Base-by-base conservation (phyloP, 768 basidiomycete genomes). In the Mycena pura region DNA sequence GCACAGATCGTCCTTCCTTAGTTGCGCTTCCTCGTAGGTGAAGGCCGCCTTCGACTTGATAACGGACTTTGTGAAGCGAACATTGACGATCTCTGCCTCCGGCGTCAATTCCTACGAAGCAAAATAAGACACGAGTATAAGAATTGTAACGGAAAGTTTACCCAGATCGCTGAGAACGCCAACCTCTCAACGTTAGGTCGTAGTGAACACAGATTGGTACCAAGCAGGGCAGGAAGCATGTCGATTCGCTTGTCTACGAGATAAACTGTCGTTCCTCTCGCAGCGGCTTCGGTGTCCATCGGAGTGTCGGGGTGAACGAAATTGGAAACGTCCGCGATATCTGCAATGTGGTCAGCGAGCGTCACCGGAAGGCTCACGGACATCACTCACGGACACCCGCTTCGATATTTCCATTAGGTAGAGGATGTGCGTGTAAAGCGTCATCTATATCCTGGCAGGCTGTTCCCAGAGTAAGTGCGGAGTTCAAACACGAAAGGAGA, bases 381-480 rank as follows among this genome's bases (percentile, higher is more conserved):
- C 15, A 49, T 17, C 6, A 92, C 96, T 82, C 69, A 99, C 96
- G 96, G 67, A 99, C 97, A 53, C 97, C 97, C 31, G 95, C 95
- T 72, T 99, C 94, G 58, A 98, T 91, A 73, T 96, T 94, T 2
- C 96, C 96, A 68, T 96, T 96, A 0, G 94, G 88, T 19, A 99
- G 77, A 27, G 75, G 82, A 40, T 90, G 83, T 14, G 96, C 97
- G 74, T 99, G 97, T 14, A 99, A 77, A 0, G 97, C 97, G 73
- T 99, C 97, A 69, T 99, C 97, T 17, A 99, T 99, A 76, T 99
- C 97, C 69, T 96, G 93, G 77, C 97, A 99, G 44, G 87, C 95
- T 96, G 58, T 1, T 39, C 5, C 19, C 10, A 49, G 4, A 13
- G 19, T 53, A 27, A 57, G 36, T 45, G 15, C n/a, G 22, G 17